Evolutionary conservation across 176 grass and related monocot genomes (phyloP).

Genomic region (Bromus sterilis): DNA sequence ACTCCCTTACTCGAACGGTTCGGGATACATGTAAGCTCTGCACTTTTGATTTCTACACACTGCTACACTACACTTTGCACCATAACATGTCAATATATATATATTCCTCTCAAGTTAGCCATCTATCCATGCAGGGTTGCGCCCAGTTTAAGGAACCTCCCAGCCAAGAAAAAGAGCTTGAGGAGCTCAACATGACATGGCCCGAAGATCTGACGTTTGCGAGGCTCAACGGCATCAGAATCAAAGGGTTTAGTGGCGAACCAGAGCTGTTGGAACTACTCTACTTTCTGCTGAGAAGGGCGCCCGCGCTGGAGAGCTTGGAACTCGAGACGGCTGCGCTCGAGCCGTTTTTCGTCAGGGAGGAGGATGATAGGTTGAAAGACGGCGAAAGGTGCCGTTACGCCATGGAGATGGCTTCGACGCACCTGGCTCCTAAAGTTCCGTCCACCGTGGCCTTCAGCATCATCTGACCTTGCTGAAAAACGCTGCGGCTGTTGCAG

Average conservation of each 20-base stretch:
- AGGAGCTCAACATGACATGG: background rate
- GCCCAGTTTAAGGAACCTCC: background rate
- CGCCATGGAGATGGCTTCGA: background rate
- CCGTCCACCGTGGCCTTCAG: background rate
- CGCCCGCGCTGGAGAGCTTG: background rate
- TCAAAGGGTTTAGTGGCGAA: conserved; percentile 18
- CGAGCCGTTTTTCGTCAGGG: background rate
- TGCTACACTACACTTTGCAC: too few relatives aligned
- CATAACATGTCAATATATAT: background rate
- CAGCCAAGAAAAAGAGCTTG: too few relatives aligned
- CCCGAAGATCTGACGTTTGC: background rate
- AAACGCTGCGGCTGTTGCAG: background rate
- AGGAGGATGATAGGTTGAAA: background rate
- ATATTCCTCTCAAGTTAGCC: background rate
- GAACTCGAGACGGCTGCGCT: background rate
- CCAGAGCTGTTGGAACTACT: background rate
- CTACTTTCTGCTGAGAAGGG: background rate
- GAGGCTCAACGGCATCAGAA: background rate
- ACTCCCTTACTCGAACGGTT: background rate
- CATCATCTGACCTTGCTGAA: background rate
- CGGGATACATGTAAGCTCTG: background rate
- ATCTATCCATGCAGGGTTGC: background rate
- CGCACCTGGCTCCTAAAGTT: background rate
- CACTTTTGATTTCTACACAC: background rate
- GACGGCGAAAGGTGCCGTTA: background rate